These are phyloP conservation scores for Meira miltonrushii DNA, from an alignment of 1,284 basidiomycete genomes.

Conservation along the genomic window DNA sequence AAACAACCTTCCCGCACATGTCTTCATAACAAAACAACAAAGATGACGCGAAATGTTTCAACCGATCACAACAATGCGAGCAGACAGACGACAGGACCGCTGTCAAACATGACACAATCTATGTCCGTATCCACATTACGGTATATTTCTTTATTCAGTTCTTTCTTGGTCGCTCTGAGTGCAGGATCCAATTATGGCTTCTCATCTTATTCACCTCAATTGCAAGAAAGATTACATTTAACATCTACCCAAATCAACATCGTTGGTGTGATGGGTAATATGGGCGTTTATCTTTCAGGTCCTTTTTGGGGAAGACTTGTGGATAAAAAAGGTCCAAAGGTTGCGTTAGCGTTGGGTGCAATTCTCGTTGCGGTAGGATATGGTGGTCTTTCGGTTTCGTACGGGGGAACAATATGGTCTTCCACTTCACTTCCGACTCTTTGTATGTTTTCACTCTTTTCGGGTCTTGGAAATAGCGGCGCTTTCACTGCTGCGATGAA, in stretches of 20 bases:
- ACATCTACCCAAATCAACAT: slow-evolving; percentile 52
- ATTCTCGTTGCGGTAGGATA: slow-evolving; percentile 37
- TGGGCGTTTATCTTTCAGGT: slow-evolving; percentile 50
- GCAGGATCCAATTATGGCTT: slow-evolving; percentile 53
- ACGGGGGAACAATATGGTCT: slow-evolving; percentile 5
- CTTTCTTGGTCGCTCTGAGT: slow-evolving; percentile 44
- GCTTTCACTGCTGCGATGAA: slow-evolving; percentile 51
- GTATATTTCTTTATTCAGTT: slow-evolving; percentile 39
- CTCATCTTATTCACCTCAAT: slow-evolving; percentile 51
- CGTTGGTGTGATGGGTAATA: slow-evolving; percentile 53
- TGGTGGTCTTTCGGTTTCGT: slow-evolving; percentile 27
- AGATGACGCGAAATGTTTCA: too few relatives aligned
- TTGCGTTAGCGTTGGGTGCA: slow-evolving; percentile 30
- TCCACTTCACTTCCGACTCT: slow-evolving; percentile 20
- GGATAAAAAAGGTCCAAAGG: slow-evolving; percentile 38
- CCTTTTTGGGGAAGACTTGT: slow-evolving; percentile 47
- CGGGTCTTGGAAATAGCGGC: slow-evolving; percentile 41
- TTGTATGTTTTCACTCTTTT: slow-evolving; percentile 37
- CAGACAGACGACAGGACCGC: too few relatives aligned
- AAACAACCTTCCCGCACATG: too few relatives aligned
- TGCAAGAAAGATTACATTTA: slow-evolving; percentile 49
- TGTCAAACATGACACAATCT: too few relatives aligned
- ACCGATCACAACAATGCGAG: too few relatives aligned
- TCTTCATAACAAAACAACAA: too few relatives aligned
- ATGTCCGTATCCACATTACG: slow-evolving; percentile 5